Base-by-base conservation (phyloP, 2,329 filamentous ascomycete genomes). In the Pezicula rhizophila region DNA sequence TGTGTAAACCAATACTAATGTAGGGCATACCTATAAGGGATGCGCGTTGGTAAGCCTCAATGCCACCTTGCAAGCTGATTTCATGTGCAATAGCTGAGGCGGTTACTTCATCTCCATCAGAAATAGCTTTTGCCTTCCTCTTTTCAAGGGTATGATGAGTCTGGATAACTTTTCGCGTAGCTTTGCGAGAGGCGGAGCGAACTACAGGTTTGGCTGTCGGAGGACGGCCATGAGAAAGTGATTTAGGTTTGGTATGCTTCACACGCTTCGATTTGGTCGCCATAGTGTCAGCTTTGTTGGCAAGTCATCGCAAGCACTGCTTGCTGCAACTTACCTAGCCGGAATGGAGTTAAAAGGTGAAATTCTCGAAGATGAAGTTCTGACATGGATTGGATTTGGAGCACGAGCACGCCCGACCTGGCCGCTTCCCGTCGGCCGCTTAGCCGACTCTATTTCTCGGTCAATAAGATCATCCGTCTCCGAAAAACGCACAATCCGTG, bases 131-230 rank as follows among this genome's bases (percentile, higher is more conserved):
- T 4, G 70, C 72, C 46, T 76, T 75, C 53, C 74, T 72, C 65
- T 86, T 87, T 60, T 85, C 77, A 26, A 86, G 66, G 39, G 80
- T 77, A 60, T 87, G 83, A 53, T 83, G 79, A 38, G 72, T 73
- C 63, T 84, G 83, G 66, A 87, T 87, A 53, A 86, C 70, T 26
- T 72, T 69, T 58, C 82, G 76, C 40, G 80, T 84, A 23, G 80
- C 76, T 63, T 80, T 85, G 51, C 82, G 76, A 3, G 82, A 81
- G 58, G 86, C 82, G 5, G 80, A 77, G 53, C 72, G 74, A 8
- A 31, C 28, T 31, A 70, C 67, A 17, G 73, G 69, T 53, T 75
- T 76, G 31, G 57, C 50, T n/a, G 71, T 65, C 1, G 72, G 74
- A 8, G 81, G 81, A n/a, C 82, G 74, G 12, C 80, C 77, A 18